Base-by-base conservation (phyloP, 2,329 filamentous ascomycete genomes). In the Cytospora schulzeri region DNA sequence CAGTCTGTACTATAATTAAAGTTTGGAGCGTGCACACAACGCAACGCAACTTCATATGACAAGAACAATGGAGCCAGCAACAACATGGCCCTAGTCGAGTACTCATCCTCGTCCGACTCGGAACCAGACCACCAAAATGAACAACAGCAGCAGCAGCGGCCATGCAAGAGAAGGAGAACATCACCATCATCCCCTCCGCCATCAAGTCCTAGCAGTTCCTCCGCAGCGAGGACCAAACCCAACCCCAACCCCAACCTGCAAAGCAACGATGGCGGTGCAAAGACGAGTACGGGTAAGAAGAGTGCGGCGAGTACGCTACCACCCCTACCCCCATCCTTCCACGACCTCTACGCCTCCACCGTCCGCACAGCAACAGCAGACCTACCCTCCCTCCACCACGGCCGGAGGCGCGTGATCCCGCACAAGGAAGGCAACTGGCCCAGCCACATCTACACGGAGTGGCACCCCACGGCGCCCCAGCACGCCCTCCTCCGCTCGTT, bases 391-490 rank as follows among this genome's bases (percentile, higher is more conserved):
- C 81, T 98, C 64, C 95, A 99, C 75, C 90, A 90, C 35, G 95
- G 95, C 61, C 88, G 94, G 54, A 92, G 89, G 73, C 86, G 95
- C 51, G 85, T 89, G 64, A 91, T 88, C 57, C 93, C 94, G 28
- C 95, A 99, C 76, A 81, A 94, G 29, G 86, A 88, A 65, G 95
- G 95, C 66, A 92, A 93, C 75, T 99, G 95, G 95, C 92, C 94
- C 1, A 92, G 89, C 38, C 94, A 98, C 77, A 75, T 98, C 54
- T 98, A 96, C 75, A 81, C 97, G 63, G 94, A 98, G 79, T 99
- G 95, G 87, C 80, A 83, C 73, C 87, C 87, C 19, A 74, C 77
- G 1, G 69, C 75, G 17, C 54, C 73, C 53, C 81, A 89, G 68
- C 80, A 84, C 69, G 70, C 72, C 1, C 68, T 78, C 1, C 79